phyloP scores from a whole-genome alignment of 768 basidiomycete genomes.

The Russula sp. region DNA sequence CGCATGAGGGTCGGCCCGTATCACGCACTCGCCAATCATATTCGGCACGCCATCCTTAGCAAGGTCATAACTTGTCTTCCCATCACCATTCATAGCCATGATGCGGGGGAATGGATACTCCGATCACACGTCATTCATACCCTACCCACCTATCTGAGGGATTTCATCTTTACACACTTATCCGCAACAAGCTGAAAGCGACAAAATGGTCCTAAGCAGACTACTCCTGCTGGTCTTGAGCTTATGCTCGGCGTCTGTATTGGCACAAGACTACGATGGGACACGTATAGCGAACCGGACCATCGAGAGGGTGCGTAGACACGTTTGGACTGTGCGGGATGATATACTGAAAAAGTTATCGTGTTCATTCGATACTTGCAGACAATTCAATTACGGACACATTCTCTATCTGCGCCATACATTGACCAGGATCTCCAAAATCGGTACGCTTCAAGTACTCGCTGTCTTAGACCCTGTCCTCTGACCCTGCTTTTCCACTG shows the following conservation, averaged over 20 bases:
- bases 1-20: constrained; percentile 30
- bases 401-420: constrained; percentile 84
- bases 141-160: background rate
- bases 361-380: constrained; percentile 28
- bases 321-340: background rate
- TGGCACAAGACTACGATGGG: constrained; percentile 25
- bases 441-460: constrained; percentile 41
- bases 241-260: constrained; percentile 11
- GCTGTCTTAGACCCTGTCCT: background rate
- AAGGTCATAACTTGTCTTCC: constrained; percentile 74
- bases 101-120: constrained; percentile 82
- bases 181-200: background rate
- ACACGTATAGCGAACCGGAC: constrained; percentile 63
- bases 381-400: constrained; percentile 76
- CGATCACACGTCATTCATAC: constrained; percentile 55
- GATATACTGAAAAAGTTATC: background rate
- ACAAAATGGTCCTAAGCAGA: constrained; percentile 12
- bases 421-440: constrained; percentile 97
- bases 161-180: background rate
- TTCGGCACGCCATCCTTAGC: constrained; percentile 76
- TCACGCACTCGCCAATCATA: constrained; percentile 77
- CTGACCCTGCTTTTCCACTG: background rate
- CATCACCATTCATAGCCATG: constrained; percentile 83
- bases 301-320: constrained; percentile 60
- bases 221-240: constrained; percentile 7